phyloP scores from a whole-genome alignment of 305 asterid genomes.

The Ilex paraguariensis region DNA sequence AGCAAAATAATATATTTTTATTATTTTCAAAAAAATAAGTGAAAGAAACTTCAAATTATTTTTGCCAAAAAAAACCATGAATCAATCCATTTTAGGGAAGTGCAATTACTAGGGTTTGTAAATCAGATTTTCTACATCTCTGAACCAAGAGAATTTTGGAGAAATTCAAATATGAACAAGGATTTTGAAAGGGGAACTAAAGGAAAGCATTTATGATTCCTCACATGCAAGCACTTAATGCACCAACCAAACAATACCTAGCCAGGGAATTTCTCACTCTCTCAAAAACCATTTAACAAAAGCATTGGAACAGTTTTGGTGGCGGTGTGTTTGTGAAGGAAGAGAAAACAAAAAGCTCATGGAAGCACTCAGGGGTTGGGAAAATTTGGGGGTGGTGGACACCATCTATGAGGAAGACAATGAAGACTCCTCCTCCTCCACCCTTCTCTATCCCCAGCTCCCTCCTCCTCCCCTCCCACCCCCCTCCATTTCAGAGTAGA shows the following conservation, averaged over 20 bases:
- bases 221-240: slow-evolving; percentile 11
- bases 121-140: too few relatives aligned
- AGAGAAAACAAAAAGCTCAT: slow-evolving; percentile 1
- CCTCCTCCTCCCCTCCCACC: slow-evolving; percentile 15
- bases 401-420: slow-evolving; percentile 45
- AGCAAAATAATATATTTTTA: too few relatives aligned
- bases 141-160: too few relatives aligned
- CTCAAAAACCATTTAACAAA: not conserved
- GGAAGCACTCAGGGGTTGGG: slow-evolving; percentile 23
- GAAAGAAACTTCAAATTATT: too few relatives aligned
- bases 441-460: slow-evolving; percentile 18
- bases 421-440: slow-evolving; percentile 20
- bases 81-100: too few relatives aligned
- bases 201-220: slow-evolving; percentile 10
- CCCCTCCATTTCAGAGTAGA: slow-evolving; percentile 24
- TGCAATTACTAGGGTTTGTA: too few relatives aligned
- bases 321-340: not conserved
- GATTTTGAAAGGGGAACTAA: not conserved
- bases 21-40: too few relatives aligned
- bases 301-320: not conserved
- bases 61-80: too few relatives aligned
- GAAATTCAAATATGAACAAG: too few relatives aligned
- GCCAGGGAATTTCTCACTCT: not conserved
- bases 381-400: slow-evolving; percentile 31
- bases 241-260: slow-evolving; percentile 6